Evolutionary conservation across 163 green algal species (phyloP).

Genomic region (Chloroidium sp.): DNA sequence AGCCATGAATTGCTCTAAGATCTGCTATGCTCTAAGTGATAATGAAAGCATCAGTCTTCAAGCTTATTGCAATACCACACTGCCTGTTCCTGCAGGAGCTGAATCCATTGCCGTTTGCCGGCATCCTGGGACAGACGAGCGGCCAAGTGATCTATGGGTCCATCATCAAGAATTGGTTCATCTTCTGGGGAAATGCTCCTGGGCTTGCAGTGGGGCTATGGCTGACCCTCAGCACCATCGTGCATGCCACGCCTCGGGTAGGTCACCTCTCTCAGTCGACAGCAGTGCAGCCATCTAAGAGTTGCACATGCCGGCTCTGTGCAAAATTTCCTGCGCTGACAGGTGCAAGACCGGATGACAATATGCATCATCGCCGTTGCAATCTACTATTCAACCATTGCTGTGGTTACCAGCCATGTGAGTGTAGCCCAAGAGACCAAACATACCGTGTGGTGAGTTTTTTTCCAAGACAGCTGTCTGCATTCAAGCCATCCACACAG

Average conservation of each 20-base stretch:
- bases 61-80: background rate
- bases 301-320: too few species aligned
- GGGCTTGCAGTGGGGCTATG: background rate
- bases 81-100: constrained; percentile 12
- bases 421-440: background rate
- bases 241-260: background rate
- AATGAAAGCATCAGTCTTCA: background rate
- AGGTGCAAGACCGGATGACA: constrained; percentile 1
- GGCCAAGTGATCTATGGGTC: constrained; percentile 1
- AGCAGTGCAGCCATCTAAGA: too few species aligned
- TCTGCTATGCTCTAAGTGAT: too few species aligned
- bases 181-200: background rate
- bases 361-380: background rate
- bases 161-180: constrained; percentile 1
- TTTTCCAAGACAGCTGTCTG: too few species aligned
- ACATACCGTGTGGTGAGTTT: background rate
- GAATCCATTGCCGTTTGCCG: constrained; percentile 33
- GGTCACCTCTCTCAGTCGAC: background rate
- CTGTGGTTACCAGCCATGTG: background rate
- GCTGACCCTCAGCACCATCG: background rate
- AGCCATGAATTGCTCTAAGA: too few species aligned
- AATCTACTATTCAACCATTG: constrained; percentile 1
- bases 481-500: too few species aligned
- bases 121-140: constrained; percentile 10
- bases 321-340: too few species aligned